Evolutionary conservation across 371 early-diverging fungal species (phyloP), one percentile per base, ranked within the genome.

Genomic region (Dinochytrium kinnereticum): DNA sequence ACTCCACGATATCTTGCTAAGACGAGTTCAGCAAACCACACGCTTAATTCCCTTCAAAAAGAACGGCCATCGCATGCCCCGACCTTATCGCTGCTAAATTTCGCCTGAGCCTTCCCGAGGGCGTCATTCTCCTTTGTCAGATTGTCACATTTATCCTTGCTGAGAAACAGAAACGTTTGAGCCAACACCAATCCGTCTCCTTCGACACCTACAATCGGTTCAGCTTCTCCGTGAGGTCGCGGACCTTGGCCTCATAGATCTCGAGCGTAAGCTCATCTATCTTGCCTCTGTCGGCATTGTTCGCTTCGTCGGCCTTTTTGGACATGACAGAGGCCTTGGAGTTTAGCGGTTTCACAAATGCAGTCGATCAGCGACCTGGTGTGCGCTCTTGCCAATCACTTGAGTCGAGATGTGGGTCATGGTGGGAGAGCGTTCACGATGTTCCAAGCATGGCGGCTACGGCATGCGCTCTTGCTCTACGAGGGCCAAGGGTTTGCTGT

Each of bases 1-100:
- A 87, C 74, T 87, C 87, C 55, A 87, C 85, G 68, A 87, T 87
- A 72, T 87, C 87, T 83, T 87, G 85, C 82, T 85, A 65, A 34
- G 10, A 53, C 19, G 21, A 50, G 5, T 17, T 57, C 5, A 40
- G 53, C 51, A n/a, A n/a, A n/a, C n/a, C n/a, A n/a, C n/a, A n/a
- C n/a, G n/a, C 44, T 61, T 17, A 26, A 33, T 24, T 24, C 15
- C 19, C 44, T 44, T 19, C 7, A 44, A 44, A 44, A n/a, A n/a
- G n/a, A n/a, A n/a, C n/a, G n/a, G n/a, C n/a, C n/a, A n/a, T n/a
- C n/a, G n/a, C n/a, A n/a, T n/a, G n/a, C n/a, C n/a, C n/a, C n/a
- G 7, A 81, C 85, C 81, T 85, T 87, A 74, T 87, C 85, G 64
- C 80, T 71, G 68, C 78, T 83, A 33, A 83, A 78, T 65, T 85